A percentile compares a stretch with the other conserved stretches of the same genome.
Evolutionary conservation across 495 filamentous ascomycete genomes (phyloP).

Genomic region (Tricharina praecox): DNA sequence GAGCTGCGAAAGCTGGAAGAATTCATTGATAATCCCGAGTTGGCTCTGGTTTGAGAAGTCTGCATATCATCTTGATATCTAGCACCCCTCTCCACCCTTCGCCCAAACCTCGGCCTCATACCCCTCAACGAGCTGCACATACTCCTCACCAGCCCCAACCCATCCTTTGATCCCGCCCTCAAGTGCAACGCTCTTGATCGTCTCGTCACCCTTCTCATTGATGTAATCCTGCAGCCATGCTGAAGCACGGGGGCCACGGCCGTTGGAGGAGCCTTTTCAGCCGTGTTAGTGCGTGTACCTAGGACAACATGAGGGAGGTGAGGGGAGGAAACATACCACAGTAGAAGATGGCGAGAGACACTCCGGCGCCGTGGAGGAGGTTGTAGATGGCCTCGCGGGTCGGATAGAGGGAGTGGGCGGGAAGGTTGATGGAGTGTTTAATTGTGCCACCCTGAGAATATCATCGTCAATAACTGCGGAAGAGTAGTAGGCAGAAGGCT

Average conservation of each 20-base stretch:
- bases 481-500: constrained; percentile 4
- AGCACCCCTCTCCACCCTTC: constrained; percentile 11
- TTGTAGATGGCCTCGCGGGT: constrained; percentile 41
- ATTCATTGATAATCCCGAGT: no score
- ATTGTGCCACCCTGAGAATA: constrained; percentile 47
- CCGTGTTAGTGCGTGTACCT: constrained; percentile 2
- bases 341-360: constrained; percentile 45
- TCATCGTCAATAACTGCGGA: not conserved
- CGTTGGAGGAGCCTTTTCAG: constrained; percentile 41
- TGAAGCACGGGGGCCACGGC: constrained; percentile 44
- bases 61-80: no score
- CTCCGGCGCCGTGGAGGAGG: constrained; percentile 34
- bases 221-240: constrained; percentile 53
- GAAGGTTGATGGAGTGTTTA: constrained; percentile 49
- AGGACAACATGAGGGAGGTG: no score
- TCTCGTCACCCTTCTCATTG: constrained; percentile 29
- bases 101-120: constrained; percentile 40
- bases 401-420: constrained; percentile 47
- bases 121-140: constrained; percentile 39
- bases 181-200: constrained; percentile 41
- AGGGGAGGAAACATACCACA: constrained; percentile 45
- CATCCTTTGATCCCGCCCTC: constrained; percentile 49
- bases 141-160: constrained; percentile 40
- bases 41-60: no score
- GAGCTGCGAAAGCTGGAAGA: no score